Conservation (phyloP, 306 rosid genomes). For the Lathyrus oleraceus region DNA sequence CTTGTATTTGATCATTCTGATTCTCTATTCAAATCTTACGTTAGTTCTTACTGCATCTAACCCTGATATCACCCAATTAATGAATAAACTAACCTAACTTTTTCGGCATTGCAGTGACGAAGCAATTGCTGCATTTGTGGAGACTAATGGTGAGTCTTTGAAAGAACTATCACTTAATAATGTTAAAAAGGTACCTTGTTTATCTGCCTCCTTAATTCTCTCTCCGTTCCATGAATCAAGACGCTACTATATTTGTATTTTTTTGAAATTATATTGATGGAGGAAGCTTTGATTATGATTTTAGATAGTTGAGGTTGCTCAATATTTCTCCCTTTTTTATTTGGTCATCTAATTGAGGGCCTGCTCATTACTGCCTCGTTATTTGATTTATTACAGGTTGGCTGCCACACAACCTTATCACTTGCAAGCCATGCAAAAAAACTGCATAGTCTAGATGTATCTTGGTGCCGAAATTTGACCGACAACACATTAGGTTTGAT, state of each 20-base stretch:
- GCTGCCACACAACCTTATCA: constrained; percentile 63
- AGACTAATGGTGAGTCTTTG: constrained; percentile 61
- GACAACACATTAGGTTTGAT: constrained; percentile 78
- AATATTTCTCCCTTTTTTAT: constrained; percentile 27
- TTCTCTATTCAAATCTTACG: constrained; percentile 22
- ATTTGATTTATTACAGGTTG: constrained; percentile 60
- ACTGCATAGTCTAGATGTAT: constrained; percentile 71
- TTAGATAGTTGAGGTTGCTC: constrained; percentile 18
- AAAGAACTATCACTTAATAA: constrained; percentile 74
- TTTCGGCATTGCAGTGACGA: constrained; percentile 65
- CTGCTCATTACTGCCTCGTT: constrained; percentile 1
- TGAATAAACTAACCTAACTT: constrained; percentile 13
- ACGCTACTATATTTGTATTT: background rate
- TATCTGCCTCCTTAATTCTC: constrained; percentile 5
- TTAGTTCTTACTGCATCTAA: background rate
- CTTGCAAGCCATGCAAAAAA: constrained; percentile 60
- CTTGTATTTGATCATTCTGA: too few species aligned
- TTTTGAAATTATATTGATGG: constrained; percentile 4
- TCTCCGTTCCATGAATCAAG: background rate
- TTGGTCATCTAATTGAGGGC: constrained; percentile 15
- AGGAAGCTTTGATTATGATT: constrained; percentile 4
- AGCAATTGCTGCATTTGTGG: constrained; percentile 81
- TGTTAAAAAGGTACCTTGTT: constrained; percentile 56
- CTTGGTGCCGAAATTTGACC: constrained; percentile 83
- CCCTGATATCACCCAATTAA: constrained; percentile 6